Conservation (phyloP, 2,329 filamentous ascomycete genomes). For the Exophiala lecanii-corni region DNA sequence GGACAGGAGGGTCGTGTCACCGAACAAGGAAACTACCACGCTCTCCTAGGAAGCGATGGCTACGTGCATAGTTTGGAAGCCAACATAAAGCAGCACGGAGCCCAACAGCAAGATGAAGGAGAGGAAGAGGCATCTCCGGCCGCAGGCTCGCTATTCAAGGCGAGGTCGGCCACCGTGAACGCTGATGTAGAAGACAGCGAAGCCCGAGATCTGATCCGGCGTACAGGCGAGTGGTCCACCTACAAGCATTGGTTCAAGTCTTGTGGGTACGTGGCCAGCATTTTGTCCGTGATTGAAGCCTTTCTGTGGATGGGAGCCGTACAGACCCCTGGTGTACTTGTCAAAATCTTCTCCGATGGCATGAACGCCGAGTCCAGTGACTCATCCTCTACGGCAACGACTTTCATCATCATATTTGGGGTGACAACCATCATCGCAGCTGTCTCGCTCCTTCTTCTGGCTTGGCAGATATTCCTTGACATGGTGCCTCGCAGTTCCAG, state of each 20-base stretch:
- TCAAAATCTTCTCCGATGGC: conserved; percentile 24
- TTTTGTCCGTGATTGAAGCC: conserved; percentile 15
- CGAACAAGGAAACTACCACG: conserved; percentile 40
- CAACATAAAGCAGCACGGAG: conserved; percentile 17
- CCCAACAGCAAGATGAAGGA: conserved; percentile 16
- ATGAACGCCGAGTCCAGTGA: conserved; percentile 22
- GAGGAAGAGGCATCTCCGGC: conserved; percentile 16
- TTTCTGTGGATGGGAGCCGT: conserved; percentile 8
- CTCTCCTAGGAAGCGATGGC: conserved; percentile 34
- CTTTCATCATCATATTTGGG: conserved; percentile 16
- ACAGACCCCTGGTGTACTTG: conserved; percentile 19
- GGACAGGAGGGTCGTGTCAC: conserved; percentile 34
- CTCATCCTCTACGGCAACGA: conserved; percentile 4
- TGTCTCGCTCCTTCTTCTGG: conserved; percentile 5
- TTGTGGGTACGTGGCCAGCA: conserved; percentile 26
- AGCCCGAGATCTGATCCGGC: conserved; percentile 27
- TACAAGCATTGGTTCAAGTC: conserved; percentile 31
- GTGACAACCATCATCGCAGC: conserved; percentile 5
- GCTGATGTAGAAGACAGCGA: conserved; percentile 11
- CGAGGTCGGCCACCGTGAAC: conserved; percentile 1
- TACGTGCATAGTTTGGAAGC: conserved; percentile 39
- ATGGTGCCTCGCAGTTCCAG: conserved; percentile 52
- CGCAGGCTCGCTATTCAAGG: not conserved
- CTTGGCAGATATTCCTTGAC: conserved; percentile 47
- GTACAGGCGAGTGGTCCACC: conserved; percentile 33